Percentiles rank a stretch among this genome's conserved stretches.
Evolutionary conservation across 129 eudicot species (phyloP).

Genomic region (Tagetes patula): DNA sequence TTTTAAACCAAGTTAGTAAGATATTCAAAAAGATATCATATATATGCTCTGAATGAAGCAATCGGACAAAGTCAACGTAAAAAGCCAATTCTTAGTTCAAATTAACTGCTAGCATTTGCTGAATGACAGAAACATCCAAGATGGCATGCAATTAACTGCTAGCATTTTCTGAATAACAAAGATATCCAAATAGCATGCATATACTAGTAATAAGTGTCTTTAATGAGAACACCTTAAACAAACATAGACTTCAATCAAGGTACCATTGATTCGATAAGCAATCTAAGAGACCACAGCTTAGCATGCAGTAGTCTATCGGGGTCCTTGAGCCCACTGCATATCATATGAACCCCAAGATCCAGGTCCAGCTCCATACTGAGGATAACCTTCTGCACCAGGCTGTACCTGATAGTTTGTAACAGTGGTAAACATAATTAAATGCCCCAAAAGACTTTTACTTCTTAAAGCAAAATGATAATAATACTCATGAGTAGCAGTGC

Average conservation of each 20-base stretch:
- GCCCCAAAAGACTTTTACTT: too few relatives aligned
- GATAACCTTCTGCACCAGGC: too few relatives aligned
- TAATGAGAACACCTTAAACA: slow-evolving; percentile 39
- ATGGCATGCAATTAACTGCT: slow-evolving; percentile 25
- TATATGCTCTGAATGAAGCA: neutral
- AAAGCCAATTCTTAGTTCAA: slow-evolving; percentile 23
- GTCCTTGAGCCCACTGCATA: slow-evolving; percentile 70
- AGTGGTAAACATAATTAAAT: too few relatives aligned
- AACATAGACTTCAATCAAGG: slow-evolving; percentile 44
- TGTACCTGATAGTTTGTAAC: too few relatives aligned
- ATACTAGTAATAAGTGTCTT: slow-evolving; percentile 23
- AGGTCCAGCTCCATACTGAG: slow-evolving; percentile 82
- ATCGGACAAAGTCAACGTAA: neutral
- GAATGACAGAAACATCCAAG: slow-evolving; percentile 25
- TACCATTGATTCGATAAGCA: slow-evolving; percentile 42
- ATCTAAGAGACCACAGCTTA: slow-evolving; percentile 31
- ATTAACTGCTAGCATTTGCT: slow-evolving; percentile 31
- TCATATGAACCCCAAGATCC: slow-evolving; percentile 79
- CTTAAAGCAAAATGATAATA: too few relatives aligned
- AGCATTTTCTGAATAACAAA: slow-evolving; percentile 29
- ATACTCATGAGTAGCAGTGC: too few relatives aligned
- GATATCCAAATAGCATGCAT: slow-evolving; percentile 27
- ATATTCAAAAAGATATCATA: too few relatives aligned
- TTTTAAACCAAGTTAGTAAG: neutral
- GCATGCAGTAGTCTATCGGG: slow-evolving; percentile 53